Percentiles rank a stretch among this genome's conserved stretches.
Conservation (phyloP, 2,329 filamentous ascomycete species). For the Pestalotiopsis sp. region DNA sequence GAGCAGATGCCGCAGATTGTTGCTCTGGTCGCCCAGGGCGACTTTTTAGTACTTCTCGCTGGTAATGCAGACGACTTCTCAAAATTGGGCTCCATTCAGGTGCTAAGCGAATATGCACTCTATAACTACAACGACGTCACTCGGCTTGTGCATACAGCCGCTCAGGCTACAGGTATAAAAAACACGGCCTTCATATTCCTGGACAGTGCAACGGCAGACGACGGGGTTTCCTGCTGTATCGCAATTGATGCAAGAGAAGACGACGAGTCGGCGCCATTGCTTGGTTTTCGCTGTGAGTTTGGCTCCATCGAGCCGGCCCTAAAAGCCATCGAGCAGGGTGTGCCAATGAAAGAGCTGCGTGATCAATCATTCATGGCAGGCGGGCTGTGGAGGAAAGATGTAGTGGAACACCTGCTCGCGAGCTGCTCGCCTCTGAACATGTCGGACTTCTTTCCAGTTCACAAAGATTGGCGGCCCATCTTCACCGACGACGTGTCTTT, state of each 20-base stretch:
- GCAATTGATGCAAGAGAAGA: background rate
- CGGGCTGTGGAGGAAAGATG: slow-evolving; percentile 1
- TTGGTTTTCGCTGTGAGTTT: slow-evolving; percentile 7
- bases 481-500: background rate
- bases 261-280: background rate
- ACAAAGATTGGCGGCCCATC: background rate
- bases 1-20: background rate
- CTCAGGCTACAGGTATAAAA: background rate
- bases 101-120: background rate
- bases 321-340: background rate
- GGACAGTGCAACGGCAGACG: background rate
- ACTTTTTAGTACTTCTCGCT: background rate
- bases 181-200: background rate
- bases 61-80: background rate
- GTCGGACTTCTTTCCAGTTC: background rate
- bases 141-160: background rate
- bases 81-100: background rate
- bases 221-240: background rate
- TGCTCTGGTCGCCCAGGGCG: background rate
- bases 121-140: background rate
- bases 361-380: slow-evolving; percentile 2
- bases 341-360: background rate
- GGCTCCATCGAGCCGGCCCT: background rate
- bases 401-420: background rate
- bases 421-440: background rate